phyloP scores from a whole-genome alignment of 2,329 filamentous ascomycete genomes.

The Rosellinia necatrix region DNA sequence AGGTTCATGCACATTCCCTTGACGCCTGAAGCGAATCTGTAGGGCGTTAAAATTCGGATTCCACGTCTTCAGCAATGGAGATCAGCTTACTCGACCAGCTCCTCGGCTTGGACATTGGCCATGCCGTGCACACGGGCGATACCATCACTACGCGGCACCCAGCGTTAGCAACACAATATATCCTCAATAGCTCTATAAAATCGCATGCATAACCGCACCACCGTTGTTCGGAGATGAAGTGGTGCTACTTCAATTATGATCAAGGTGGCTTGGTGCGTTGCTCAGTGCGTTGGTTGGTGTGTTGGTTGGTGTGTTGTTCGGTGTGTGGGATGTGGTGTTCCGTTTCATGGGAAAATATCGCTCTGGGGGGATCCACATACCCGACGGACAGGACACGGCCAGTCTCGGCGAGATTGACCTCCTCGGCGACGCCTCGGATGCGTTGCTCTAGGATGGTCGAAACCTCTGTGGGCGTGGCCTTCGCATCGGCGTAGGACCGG shows the following conservation, averaged over 20 bases:
- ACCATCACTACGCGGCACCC: constrained; percentile 80
- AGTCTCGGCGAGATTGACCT: constrained; percentile 95
- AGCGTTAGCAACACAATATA: constrained; percentile 33
- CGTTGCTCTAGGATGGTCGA: constrained; percentile 99
- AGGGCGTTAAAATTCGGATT: constrained; percentile 27
- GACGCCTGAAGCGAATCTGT: constrained; percentile 97
- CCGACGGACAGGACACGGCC: constrained; percentile 98
- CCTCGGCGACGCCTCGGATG: constrained; percentile 98
- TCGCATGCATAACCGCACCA: neutral
- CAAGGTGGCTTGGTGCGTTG: too few species aligned
- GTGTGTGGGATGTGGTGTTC: constrained; percentile 18
- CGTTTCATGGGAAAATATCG: constrained; percentile 36
- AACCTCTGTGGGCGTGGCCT: constrained; percentile 96
- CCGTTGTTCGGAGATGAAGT: neutral
- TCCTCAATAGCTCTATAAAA: constrained; percentile 24
- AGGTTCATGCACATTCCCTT: constrained; percentile 99
- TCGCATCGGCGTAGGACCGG: constrained; percentile 91
- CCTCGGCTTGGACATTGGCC: constrained; percentile 99
- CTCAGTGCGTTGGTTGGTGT: constrained; percentile 2
- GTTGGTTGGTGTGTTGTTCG: constrained; percentile 23
- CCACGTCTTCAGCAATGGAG: constrained; percentile 19
- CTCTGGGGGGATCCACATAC: constrained; percentile 64
- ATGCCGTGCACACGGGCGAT: constrained; percentile 99
- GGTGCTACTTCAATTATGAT: constrained; percentile 1
- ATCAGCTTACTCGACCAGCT: constrained; percentile 93